Base-by-base conservation (phyloP, 345 rosid genomes). In the Murraya paniculata region DNA sequence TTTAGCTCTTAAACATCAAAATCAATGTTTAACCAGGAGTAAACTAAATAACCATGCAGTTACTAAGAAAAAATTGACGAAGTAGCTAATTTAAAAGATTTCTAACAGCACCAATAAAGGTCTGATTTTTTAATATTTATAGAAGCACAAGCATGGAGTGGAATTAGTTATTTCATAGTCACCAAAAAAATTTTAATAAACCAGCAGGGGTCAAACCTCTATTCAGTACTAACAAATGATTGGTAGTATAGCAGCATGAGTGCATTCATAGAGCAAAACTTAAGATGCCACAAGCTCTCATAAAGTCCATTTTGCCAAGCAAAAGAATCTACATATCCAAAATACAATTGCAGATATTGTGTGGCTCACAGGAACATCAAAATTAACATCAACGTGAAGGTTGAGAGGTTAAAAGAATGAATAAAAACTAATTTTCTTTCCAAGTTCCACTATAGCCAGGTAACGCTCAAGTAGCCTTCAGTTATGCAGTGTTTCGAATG, bases 1-100 rank as follows among this genome's bases (percentile, higher is more conserved):
- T 3, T 70, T 45, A 67, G 73, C 82, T 70, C 79, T n/a, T 24
- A 33, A 66, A 73, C 30, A 28, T 66, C 27, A 2, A 57, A 81
- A 65, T n/a, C 31, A 60, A 76, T 14, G 61, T 71, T 22, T 25
- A 70, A 62, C 25, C 4, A 24, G n/a, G 39, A n/a, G 24, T 41
- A 72, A 68, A 68, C n/a, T 25, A n/a, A 75, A 61, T 30, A n/a
- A 7, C n/a, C 7, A 65, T 75, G 16, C 39, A 22, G 55, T 14
- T 24, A 48, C 9, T 21, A 25, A 18, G 53, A 53, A 16, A 71
- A 21, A 30, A 53, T 30, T 19, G 1, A 71, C 4, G 39, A 18
- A 19, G 41, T 18, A 1, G 58, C 41, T 28, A 50, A 45, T 22
- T 53, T 71, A 24, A 28, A 8, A 35, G 41, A 33, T n/a, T 35